phyloP scores from a whole-genome alignment of 2,329 filamentous ascomycete species.

The Pezicula rhizophila region DNA sequence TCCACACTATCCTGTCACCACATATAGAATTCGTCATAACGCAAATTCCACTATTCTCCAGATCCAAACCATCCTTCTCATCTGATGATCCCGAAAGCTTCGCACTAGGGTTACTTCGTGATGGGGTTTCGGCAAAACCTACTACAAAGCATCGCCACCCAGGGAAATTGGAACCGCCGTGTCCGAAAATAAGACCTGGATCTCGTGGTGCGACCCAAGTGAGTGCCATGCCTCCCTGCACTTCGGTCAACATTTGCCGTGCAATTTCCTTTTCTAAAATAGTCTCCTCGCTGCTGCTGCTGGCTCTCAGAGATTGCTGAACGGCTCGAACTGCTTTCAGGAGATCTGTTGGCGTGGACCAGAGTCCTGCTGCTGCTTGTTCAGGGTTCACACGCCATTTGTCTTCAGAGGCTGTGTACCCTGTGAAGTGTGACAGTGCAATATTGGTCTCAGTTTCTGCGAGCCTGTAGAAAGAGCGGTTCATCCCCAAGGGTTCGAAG shows the following conservation, averaged over 20 bases:
- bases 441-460: background rate
- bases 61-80: background rate
- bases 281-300: background rate
- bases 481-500: background rate
- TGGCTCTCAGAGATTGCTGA: conserved; percentile 1
- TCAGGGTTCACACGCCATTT: background rate
- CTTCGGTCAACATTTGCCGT: background rate
- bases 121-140: background rate
- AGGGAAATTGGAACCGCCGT: background rate
- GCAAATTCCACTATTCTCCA: conserved; percentile 1
- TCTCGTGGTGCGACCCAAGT: background rate
- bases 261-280: background rate
- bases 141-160: conserved; percentile 2
- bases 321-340: conserved; percentile 2
- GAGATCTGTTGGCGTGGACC: conserved; percentile 3
- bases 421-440: conserved; percentile 1
- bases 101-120: background rate
- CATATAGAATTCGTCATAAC: conserved; percentile 3
- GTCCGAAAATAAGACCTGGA: background rate
- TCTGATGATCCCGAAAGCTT: background rate
- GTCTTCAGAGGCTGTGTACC: background rate
- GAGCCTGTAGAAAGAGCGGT: background rate
- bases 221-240: background rate
- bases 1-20: background rate
- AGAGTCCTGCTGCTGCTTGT: background rate